Evolutionary conservation across 148 eudicot genomes (phyloP).

Genomic region (Oxyria digyna): DNA sequence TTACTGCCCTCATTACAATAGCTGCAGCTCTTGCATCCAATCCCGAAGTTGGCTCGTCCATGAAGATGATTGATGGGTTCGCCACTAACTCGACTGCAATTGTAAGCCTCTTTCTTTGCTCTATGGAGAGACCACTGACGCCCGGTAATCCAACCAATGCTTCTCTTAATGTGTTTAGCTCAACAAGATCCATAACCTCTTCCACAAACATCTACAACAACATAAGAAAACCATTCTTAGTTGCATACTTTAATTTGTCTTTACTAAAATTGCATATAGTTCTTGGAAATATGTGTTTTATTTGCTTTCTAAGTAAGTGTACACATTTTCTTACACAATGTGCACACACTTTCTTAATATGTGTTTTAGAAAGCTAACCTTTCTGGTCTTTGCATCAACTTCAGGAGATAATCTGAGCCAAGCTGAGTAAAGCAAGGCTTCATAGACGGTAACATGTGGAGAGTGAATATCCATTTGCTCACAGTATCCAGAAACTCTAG

Average conservation of each 20-base stretch:
- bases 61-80: constrained; percentile 57
- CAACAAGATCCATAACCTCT: constrained; percentile 51
- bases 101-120: constrained; percentile 62
- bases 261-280: too few relatives aligned
- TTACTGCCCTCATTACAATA: constrained; percentile 59
- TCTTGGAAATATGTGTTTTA: too few relatives aligned
- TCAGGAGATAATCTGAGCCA: constrained; percentile 69
- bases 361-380: constrained; percentile 23
- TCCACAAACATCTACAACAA: constrained; percentile 39
- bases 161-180: constrained; percentile 22
- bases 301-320: too few relatives aligned
- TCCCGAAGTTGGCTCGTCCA: constrained; percentile 75
- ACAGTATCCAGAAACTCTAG: constrained; percentile 74
- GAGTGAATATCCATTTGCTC: constrained; percentile 81
- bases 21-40: constrained; percentile 74
- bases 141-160: constrained; percentile 49
- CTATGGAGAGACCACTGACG: constrained; percentile 43
- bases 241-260: too few relatives aligned
- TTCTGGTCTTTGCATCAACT: constrained; percentile 32
- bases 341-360: too few relatives aligned
- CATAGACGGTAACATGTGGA: constrained; percentile 69
- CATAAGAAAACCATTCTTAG: not conserved
- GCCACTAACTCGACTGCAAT: constrained; percentile 66
- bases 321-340: too few relatives aligned
- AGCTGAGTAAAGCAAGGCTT: constrained; percentile 63